These are phyloP conservation scores for Fusarium lateritium DNA, from an alignment of 2,329 filamentous ascomycete genomes.

Conservation along the genomic window DNA sequence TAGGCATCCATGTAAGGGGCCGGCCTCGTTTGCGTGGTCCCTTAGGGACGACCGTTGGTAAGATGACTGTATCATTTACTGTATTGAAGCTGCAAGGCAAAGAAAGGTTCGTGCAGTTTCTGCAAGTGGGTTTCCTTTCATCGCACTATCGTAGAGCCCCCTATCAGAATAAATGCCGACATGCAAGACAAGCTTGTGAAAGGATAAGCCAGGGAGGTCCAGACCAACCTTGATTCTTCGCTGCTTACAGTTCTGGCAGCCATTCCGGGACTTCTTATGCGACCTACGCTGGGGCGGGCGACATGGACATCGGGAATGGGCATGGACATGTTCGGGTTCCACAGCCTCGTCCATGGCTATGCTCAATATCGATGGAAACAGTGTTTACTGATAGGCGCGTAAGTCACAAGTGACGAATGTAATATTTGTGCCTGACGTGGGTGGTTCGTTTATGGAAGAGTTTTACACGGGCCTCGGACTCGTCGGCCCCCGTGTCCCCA, in stretches of 20 bases:
- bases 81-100: constrained; percentile 6
- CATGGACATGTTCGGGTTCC: background rate
- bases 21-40: constrained; percentile 1
- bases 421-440: too few species aligned
- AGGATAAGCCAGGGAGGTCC: background rate
- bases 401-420: too few species aligned
- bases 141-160: background rate
- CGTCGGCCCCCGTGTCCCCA: too few species aligned
- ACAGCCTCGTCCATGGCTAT: too few species aligned
- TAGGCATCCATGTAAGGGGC: background rate
- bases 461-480: too few species aligned
- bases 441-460: too few species aligned
- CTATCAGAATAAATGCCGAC: too few species aligned
- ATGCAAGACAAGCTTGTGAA: background rate
- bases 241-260: constrained; percentile 1
- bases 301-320: background rate
- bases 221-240: constrained; percentile 1
- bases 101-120: background rate
- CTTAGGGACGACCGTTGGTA: background rate
- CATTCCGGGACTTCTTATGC: constrained; percentile 1
- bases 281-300: background rate
- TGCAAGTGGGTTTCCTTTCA: background rate
- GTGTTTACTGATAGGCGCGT: too few species aligned
- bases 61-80: background rate
- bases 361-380: too few species aligned